Conservation (phyloP, 352 stramenopile genomes). For the Phytophthora hibernalis region DNA sequence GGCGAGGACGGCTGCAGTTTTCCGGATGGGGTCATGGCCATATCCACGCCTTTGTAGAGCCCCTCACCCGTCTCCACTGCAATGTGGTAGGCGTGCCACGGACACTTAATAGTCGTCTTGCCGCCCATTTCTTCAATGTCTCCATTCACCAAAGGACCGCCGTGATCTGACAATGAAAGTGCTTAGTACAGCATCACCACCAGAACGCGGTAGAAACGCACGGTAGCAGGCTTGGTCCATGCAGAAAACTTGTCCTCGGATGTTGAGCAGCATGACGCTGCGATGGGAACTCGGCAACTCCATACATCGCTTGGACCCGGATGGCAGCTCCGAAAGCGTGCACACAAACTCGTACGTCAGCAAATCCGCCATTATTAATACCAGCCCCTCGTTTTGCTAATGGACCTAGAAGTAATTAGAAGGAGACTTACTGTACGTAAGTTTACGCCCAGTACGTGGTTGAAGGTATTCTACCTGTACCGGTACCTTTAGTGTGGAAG, state of each 20-base stretch:
- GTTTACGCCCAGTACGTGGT: constrained; percentile 12
- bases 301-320: constrained; percentile 60
- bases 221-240: constrained; percentile 90
- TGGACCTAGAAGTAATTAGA: not conserved
- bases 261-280: constrained; percentile 75
- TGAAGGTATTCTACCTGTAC: no score
- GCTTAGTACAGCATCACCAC: constrained; percentile 16
- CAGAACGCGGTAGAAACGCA: constrained; percentile 37
- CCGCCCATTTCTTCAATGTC: constrained; percentile 88
- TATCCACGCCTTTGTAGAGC: constrained; percentile 87
- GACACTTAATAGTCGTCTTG: constrained; percentile 83
- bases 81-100: constrained; percentile 90
- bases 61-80: constrained; percentile 81
- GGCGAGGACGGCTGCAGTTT: constrained; percentile 61
- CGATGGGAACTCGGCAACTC: constrained; percentile 67
- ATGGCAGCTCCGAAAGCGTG: constrained; percentile 65
- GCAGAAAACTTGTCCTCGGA: constrained; percentile 75
- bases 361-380: constrained; percentile 33
- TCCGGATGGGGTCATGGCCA: constrained; percentile 56
- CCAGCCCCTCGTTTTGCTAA: not conserved
- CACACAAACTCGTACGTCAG: constrained; percentile 76
- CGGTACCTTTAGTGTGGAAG: constrained; percentile 43
- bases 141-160: constrained; percentile 76
- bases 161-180: constrained; percentile 60
- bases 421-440: not conserved